Percentiles rank a stretch among this genome's conserved stretches.
Evolutionary conservation across 176 grass and related monocot genomes (phyloP).

Genomic region (Rhipidocladum racemiflorum): DNA sequence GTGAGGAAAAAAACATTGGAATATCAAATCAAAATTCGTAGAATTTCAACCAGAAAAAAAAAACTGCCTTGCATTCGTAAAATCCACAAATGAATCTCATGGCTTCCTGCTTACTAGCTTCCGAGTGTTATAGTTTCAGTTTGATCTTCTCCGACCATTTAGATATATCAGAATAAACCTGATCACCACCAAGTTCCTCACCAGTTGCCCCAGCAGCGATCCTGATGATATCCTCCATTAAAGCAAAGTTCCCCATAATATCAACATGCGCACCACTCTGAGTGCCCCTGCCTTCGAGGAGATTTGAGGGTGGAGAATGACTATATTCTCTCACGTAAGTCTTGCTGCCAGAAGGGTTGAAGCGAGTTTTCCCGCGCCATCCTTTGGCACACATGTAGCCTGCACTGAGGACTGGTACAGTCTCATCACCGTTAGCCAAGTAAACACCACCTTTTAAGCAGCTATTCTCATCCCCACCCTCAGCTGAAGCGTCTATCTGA

Average conservation of each 20-base stretch:
- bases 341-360: constrained; percentile 88
- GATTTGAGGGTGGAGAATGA: constrained; percentile 76
- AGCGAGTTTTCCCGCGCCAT: constrained; percentile 92
- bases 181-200: constrained; percentile 76
- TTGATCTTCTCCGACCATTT: constrained; percentile 95
- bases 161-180: constrained; percentile 86
- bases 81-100: neutral
- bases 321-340: constrained; percentile 76
- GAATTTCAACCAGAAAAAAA: constrained; percentile 8
- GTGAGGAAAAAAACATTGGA: constrained; percentile 18
- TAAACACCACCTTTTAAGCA: constrained; percentile 86
- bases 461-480: constrained; percentile 63
- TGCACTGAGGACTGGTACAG: constrained; percentile 84
- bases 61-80: neutral
- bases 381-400: constrained; percentile 95
- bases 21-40: constrained; percentile 36
- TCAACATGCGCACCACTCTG: constrained; percentile 97
- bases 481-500: constrained; percentile 77
- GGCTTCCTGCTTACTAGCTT: constrained; percentile 18
- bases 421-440: constrained; percentile 83
- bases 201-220: constrained; percentile 81
- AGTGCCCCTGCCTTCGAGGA: constrained; percentile 89
- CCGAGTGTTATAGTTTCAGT: constrained; percentile 49
- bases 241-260: constrained; percentile 98
- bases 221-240: constrained; percentile 92